These are phyloP conservation scores for Plantago lanceolata DNA, from an alignment of 305 asterid genomes.

Conservation along the genomic window DNA sequence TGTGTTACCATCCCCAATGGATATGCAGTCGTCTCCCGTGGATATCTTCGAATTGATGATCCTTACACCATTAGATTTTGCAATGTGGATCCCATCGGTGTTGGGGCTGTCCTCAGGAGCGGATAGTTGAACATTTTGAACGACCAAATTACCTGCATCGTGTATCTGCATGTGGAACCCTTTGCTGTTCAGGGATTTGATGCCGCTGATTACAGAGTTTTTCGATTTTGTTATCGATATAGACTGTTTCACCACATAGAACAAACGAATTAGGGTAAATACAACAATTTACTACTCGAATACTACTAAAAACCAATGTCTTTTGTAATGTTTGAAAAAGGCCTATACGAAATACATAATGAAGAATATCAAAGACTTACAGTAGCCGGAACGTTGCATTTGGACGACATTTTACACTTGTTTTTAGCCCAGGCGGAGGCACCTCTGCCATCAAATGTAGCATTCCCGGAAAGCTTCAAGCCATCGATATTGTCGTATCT, in stretches of 20 bases:
- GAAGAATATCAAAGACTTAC: constrained; percentile 18
- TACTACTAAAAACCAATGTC: no score
- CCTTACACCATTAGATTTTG: constrained; percentile 9
- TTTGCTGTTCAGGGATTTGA: constrained; percentile 32
- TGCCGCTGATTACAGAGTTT: neutral
- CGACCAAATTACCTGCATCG: neutral
- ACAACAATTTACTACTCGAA: no score
- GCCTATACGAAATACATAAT: neutral
- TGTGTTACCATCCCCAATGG: constrained; percentile 27
- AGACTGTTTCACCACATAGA: constrained; percentile 10
- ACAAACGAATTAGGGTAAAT: no score
- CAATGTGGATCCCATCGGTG: constrained; percentile 40
- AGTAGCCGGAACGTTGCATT: neutral
- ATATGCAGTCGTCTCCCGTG: constrained; percentile 44
- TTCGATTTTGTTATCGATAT: constrained; percentile 11
- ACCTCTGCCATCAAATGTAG: constrained; percentile 31
- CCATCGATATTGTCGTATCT: constrained; percentile 7
- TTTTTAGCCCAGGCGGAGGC: constrained; percentile 16
- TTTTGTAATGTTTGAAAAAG: no score
- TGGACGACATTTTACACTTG: neutral
- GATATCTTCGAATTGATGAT: neutral
- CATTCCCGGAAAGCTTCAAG: constrained; percentile 17
- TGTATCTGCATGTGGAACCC: constrained; percentile 23
- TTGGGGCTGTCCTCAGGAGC: constrained; percentile 38
- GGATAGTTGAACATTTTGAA: constrained; percentile 8